Base-by-base conservation (phyloP, 768 basidiomycete species). In the Phylloporus sp. region DNA sequence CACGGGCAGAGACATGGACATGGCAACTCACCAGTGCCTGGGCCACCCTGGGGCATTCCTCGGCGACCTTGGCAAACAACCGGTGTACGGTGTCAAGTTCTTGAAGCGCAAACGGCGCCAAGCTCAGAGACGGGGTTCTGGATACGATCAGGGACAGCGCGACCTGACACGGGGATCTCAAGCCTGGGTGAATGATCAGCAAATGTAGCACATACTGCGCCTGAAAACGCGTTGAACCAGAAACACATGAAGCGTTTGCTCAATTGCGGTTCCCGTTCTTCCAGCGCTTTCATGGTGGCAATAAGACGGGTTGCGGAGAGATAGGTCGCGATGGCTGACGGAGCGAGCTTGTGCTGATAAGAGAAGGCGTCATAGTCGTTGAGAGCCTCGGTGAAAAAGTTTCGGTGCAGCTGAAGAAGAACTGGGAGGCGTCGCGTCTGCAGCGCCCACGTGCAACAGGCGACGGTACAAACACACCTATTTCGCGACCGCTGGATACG, bases 171-270 rank as follows among this genome's bases (percentile, higher is more conserved):
- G 45, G 45, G 35, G 45, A 18, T n/a, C n/a, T 56, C 22, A 51
- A 45, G 26, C 36, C 34, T 22, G 22, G 41, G 36, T 31, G 7
- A 23, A 10, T 40, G 40, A 27, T 26, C 32, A 34, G 42, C 5
- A 32, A 45, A n/a, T 15, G 15, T 20, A 15, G 54, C 38, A 73
- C 84, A 68, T 63, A 86, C 86, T 52, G 82, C 82, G 8, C 83
- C 83, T 39, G 86, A 86, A 63, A 86, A 86, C 18, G 80, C 74
- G 60, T 88, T 86, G 52, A 84, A 83, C 86, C 87, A 90, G 59
- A 86, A 81, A 63, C 81, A 79, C 66, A 85, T 75, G 57, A 86
- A 84, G 27, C 87, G 76, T 46, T 77, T 77, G 55, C 80, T 81
- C 45, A 88, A 66, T 56, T 82, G 78, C 8, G 80, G 77, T 61